A percentile compares a stretch with the other conserved stretches of the same genome.
Conservation (phyloP, 2,329 filamentous ascomycete genomes). For the Fusarium pininemorale region DNA sequence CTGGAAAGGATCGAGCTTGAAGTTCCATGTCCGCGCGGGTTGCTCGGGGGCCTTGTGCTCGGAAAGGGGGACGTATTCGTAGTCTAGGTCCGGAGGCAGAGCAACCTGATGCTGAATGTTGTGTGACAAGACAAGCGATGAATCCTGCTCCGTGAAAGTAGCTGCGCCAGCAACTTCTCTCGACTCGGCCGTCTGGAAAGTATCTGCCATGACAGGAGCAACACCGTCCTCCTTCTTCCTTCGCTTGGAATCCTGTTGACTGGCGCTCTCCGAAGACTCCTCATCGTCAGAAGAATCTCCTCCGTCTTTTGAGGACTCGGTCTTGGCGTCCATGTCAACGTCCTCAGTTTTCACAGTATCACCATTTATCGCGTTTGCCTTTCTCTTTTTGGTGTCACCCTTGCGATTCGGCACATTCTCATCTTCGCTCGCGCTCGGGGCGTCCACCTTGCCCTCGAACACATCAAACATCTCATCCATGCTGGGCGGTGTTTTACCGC, state of each 20-base stretch:
- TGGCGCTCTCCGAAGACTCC: slow-evolving; percentile 54
- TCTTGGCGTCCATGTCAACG: slow-evolving; percentile 53
- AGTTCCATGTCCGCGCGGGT: slow-evolving; percentile 85
- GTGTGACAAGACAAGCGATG: slow-evolving; percentile 86
- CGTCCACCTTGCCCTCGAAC: slow-evolving; percentile 71
- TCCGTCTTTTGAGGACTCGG: slow-evolving; percentile 50
- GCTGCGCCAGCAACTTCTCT: slow-evolving; percentile 85
- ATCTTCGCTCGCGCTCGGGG: slow-evolving; percentile 54
- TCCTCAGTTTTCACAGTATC: slow-evolving; percentile 30
- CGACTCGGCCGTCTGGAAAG: slow-evolving; percentile 94
- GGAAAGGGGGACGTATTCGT: slow-evolving; percentile 93
- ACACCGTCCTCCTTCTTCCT: slow-evolving; percentile 70
- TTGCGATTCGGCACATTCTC: slow-evolving; percentile 58
- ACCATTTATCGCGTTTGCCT: slow-evolving; percentile 71
- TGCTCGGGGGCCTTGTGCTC: slow-evolving; percentile 90
- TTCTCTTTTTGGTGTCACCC: slow-evolving; percentile 80
- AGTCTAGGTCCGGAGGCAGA: slow-evolving; percentile 90
- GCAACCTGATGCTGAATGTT: slow-evolving; percentile 99
- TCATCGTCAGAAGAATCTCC: slow-evolving; percentile 48
- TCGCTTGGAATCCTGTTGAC: slow-evolving; percentile 68
- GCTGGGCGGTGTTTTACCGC: slow-evolving; percentile 30
- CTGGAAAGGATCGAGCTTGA: slow-evolving; percentile 97
- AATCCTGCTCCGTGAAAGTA: slow-evolving; percentile 71
- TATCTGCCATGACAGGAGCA: slow-evolving; percentile 83
- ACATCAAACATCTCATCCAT: slow-evolving; percentile 88